Evolutionary conservation across 305 asterid species (phyloP).

Genomic region (Plantago lanceolata): DNA sequence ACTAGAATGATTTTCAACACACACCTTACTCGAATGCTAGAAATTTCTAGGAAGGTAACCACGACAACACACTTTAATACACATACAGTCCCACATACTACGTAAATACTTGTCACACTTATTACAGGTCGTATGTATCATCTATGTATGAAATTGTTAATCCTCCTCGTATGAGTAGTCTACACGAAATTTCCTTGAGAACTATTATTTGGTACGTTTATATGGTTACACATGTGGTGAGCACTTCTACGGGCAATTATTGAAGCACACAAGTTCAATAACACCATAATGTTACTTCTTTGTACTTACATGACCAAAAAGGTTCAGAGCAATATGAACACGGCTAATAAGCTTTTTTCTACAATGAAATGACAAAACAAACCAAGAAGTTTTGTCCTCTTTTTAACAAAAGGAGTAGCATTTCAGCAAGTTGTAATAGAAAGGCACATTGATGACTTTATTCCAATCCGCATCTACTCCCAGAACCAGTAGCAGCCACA

Average conservation of each 20-base stretch:
- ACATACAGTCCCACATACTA: background rate
- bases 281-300: background rate
- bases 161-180: too few species aligned
- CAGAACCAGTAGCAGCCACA: slow-evolving; percentile 40
- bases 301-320: background rate
- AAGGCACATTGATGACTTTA: slow-evolving; percentile 36
- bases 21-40: too few species aligned
- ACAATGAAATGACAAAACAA: slow-evolving; percentile 30
- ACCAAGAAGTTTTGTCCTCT: slow-evolving; percentile 15
- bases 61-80: background rate
- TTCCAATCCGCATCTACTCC: slow-evolving; percentile 36
- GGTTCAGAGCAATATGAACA: slow-evolving; percentile 2
- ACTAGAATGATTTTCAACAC: too few species aligned
- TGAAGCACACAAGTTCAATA: background rate
- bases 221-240: too few species aligned
- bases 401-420: slow-evolving; percentile 25
- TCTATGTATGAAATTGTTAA: background rate
- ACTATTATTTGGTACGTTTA: too few species aligned
- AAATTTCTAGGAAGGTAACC: background rate
- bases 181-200: too few species aligned
- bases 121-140: too few species aligned
- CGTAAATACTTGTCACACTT: too few species aligned
- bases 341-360: background rate
- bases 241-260: background rate
- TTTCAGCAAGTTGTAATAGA: slow-evolving; percentile 47